Evolutionary conservation across 768 basidiomycete species (phyloP).

Genomic region (Hericium erinaceus): DNA sequence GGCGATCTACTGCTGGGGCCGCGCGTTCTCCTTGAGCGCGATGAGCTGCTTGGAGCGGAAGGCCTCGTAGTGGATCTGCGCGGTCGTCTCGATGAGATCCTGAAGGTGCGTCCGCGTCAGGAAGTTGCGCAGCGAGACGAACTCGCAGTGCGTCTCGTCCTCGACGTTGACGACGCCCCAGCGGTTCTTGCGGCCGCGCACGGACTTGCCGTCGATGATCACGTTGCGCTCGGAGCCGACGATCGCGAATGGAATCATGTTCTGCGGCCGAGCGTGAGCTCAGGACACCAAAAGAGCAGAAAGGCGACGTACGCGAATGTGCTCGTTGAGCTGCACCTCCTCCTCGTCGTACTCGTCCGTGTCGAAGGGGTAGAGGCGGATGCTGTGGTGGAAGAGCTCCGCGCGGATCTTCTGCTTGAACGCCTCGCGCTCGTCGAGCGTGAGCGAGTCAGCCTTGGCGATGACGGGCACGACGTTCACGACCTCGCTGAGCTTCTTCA

Average conservation of each 20-base stretch:
- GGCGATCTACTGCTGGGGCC: conserved; percentile 9
- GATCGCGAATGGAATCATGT: conserved; percentile 92
- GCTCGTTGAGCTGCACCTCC: conserved; percentile 82
- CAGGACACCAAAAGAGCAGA: background rate
- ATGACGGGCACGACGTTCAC: conserved; percentile 99
- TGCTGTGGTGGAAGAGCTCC: conserved; percentile 85
- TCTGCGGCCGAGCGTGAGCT: conserved; percentile 33
- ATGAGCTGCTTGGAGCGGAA: conserved; percentile 98
- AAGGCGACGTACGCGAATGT: conserved; percentile 62
- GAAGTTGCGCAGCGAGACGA: conserved; percentile 95
- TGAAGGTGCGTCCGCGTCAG: conserved; percentile 94
- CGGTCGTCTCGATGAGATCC: conserved; percentile 97
- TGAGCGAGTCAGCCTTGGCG: conserved; percentile 93
- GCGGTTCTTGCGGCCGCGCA: conserved; percentile 92
- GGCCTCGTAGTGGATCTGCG: conserved; percentile 98
- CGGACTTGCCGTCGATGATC: conserved; percentile 90
- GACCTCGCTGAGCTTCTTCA: conserved; percentile 98
- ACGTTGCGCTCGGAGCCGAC: conserved; percentile 97
- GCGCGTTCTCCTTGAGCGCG: conserved; percentile 74
- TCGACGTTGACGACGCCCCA: conserved; percentile 99
- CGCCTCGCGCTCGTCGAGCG: conserved; percentile 80
- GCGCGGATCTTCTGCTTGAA: conserved; percentile 98
- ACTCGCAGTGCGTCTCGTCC: conserved; percentile 95
- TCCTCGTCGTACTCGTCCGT: conserved; percentile 93
- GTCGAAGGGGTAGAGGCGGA: conserved; percentile 94